Percentiles rank a stretch among this genome's conserved stretches.
These are phyloP conservation scores for Pseudocercospora eumusae DNA, from an alignment of 2,329 filamentous ascomycete species.

Conservation along the genomic window DNA sequence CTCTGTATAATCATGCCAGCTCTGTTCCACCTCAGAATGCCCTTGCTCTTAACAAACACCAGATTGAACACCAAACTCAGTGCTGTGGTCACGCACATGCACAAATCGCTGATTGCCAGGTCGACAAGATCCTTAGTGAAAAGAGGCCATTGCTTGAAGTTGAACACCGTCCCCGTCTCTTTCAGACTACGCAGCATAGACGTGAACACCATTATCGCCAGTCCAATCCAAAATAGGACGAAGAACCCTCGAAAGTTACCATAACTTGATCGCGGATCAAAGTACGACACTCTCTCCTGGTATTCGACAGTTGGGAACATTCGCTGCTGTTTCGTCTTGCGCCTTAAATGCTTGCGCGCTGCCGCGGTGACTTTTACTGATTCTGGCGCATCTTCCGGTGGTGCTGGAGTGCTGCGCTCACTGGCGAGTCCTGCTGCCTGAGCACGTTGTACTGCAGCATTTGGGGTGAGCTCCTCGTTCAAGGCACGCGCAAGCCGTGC, in stretches of 20 bases:
- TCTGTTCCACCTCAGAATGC: conserved; percentile 55
- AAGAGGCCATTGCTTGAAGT: conserved; percentile 82
- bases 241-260: conserved; percentile 97
- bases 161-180: conserved; percentile 84
- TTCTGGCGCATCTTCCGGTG: conserved; percentile 88
- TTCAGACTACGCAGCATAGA: conserved; percentile 91
- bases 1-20: conserved; percentile 83
- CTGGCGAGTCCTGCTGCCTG: conserved; percentile 25
- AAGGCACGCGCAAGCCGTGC: conserved; percentile 27
- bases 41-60: conserved; percentile 37
- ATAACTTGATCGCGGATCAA: conserved; percentile 89
- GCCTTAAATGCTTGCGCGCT: conserved; percentile 76
- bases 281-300: conserved; percentile 86
- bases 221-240: conserved; percentile 94
- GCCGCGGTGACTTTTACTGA: conserved; percentile 83
- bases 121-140: conserved; percentile 90
- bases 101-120: conserved; percentile 75
- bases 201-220: conserved; percentile 95
- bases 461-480: conserved; percentile 20
- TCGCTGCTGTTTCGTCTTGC: conserved; percentile 64
- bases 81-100: conserved; percentile 59
- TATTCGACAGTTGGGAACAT: conserved; percentile 94
- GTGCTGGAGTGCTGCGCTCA: conserved; percentile 67
- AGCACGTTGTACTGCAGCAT: conserved; percentile 14
- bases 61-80: conserved; percentile 23